Evolutionary conservation across 2,329 filamentous ascomycete genomes (phyloP).

Genomic region (Akanthomyces uredinophilus): DNA sequence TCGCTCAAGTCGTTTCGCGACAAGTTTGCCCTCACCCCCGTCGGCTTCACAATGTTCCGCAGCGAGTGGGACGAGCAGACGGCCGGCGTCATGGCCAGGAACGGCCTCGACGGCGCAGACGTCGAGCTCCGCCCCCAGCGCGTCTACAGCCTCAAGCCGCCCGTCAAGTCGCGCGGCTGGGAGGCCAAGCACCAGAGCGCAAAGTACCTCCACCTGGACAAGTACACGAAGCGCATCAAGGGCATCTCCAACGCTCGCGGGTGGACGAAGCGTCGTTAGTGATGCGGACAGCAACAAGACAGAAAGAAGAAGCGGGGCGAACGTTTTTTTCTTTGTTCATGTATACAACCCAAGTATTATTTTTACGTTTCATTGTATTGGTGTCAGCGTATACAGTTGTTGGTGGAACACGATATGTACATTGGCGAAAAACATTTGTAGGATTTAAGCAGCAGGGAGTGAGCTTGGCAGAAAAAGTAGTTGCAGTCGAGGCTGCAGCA

Average conservation of each 20-base stretch:
- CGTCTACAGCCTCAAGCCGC: slow-evolving; percentile 61
- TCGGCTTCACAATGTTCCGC: slow-evolving; percentile 86
- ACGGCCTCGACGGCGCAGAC: slow-evolving; percentile 68
- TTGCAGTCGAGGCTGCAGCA: background rate
- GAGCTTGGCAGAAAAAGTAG: background rate
- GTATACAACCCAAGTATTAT: background rate
- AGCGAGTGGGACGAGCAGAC: slow-evolving; percentile 86
- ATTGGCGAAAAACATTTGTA: background rate
- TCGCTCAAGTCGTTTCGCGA: slow-evolving; percentile 69
- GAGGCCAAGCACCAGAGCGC: slow-evolving; percentile 60
- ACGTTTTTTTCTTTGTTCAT: background rate
- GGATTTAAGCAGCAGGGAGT: background rate
- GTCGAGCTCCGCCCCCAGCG: slow-evolving; percentile 80
- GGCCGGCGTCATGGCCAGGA: slow-evolving; percentile 77
- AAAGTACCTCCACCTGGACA: slow-evolving; percentile 61
- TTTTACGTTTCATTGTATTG: background rate
- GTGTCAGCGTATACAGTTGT: background rate
- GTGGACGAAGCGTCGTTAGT: slow-evolving; percentile 37
- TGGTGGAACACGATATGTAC: background rate
- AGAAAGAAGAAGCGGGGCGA: background rate
- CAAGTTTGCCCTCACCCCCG: slow-evolving; percentile 62
- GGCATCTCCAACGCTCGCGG: slow-evolving; percentile 38
- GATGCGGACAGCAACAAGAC: background rate
- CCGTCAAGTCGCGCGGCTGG: slow-evolving; percentile 58
- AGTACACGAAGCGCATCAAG: slow-evolving; percentile 57